Percentiles rank a stretch among this genome's conserved stretches.
Conservation (phyloP, 352 stramenopile genomes). For the Phytophthora ohioensis region DNA sequence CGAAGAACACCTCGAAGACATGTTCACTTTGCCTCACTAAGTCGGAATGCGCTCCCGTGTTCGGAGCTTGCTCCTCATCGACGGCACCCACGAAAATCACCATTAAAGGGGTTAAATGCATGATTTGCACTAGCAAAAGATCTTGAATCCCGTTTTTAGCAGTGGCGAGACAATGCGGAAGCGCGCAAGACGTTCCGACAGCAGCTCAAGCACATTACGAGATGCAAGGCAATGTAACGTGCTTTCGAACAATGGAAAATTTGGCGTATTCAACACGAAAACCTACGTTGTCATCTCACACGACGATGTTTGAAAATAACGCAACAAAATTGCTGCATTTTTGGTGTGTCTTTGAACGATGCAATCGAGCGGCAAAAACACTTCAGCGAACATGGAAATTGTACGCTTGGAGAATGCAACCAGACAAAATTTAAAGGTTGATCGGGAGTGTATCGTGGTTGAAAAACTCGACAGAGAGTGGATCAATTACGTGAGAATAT, state of each 20-base stretch:
- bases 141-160: slow-evolving; percentile 16
- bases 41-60: slow-evolving; percentile 19
- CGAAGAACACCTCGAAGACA: slow-evolving; percentile 29
- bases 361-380: slow-evolving; percentile 9
- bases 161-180: slow-evolving; percentile 16
- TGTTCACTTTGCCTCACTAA: slow-evolving; percentile 24
- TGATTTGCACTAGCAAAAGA: slow-evolving; percentile 10
- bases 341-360: slow-evolving; percentile 13
- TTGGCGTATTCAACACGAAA: slow-evolving; percentile 23
- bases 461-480: slow-evolving; percentile 6
- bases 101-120: slow-evolving; percentile 22
- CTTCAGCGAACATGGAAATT: slow-evolving; percentile 23
- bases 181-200: slow-evolving; percentile 3
- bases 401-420: slow-evolving; percentile 7
- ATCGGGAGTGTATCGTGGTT: slow-evolving; percentile 25
- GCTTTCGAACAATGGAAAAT: slow-evolving; percentile 21
- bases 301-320: slow-evolving; percentile 14
- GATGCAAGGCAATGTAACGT: slow-evolving; percentile 18
- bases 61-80: not conserved
- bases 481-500: slow-evolving; percentile 10
- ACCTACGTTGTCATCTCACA: slow-evolving; percentile 21
- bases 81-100: slow-evolving; percentile 5
- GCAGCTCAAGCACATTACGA: slow-evolving; percentile 23
- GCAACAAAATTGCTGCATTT: slow-evolving; percentile 5
- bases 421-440: not conserved